Conservation (phyloP, 345 rosid species). For the Aethionema arabicum region DNA sequence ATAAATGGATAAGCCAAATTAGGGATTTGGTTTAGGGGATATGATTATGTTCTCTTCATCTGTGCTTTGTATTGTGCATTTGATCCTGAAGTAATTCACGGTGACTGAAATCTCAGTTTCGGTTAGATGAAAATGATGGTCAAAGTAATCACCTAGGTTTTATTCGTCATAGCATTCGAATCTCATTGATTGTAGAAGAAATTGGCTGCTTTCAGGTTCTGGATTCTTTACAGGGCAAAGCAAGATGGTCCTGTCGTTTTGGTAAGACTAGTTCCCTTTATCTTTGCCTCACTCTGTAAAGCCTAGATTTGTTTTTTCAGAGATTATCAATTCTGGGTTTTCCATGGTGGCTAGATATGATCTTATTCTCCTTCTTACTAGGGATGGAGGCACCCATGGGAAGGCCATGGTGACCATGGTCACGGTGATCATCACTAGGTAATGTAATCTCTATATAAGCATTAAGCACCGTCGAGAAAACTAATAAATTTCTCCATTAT, state of each 20-base stretch:
- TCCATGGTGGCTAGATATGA: conserved; percentile 8
- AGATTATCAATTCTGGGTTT: conserved; percentile 1
- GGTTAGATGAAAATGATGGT: neutral
- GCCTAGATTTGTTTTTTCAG: neutral
- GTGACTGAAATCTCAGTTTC: neutral
- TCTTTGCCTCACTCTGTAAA: neutral
- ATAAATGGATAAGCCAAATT: neutral
- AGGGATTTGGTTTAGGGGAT: conserved; percentile 5
- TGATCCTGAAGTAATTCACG: neutral
- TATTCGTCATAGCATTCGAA: neutral
- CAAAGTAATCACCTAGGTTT: neutral
- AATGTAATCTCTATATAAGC: conserved; percentile 27
- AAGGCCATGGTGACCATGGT: conserved; percentile 88
- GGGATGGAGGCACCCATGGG: conserved; percentile 99
- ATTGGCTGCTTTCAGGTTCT: conserved; percentile 64
- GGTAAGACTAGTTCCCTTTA: conserved; percentile 46
- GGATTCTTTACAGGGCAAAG: conserved; percentile 94
- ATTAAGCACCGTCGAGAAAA: neutral
- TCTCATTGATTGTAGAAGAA: neutral
- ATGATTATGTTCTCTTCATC: neutral
- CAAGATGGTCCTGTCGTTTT: conserved; percentile 92
- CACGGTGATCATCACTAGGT: conserved; percentile 73
- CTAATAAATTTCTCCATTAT: neutral
- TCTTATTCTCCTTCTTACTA: conserved; percentile 28
- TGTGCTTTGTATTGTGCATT: neutral